phyloP scores from a whole-genome alignment of 768 basidiomycete genomes.

The Cyathus striatus region DNA sequence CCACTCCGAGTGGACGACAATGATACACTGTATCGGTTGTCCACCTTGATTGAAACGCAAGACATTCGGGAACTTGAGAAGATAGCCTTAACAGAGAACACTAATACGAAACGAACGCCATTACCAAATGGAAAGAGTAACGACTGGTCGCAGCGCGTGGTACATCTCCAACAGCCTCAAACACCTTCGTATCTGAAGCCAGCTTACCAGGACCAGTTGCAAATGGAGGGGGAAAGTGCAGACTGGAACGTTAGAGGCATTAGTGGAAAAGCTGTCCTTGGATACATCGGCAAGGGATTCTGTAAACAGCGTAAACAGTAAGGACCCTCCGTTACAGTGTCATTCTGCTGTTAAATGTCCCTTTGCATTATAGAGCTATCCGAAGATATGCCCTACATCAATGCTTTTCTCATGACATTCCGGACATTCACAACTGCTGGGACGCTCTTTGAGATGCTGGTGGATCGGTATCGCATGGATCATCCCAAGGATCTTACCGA shows the following conservation, averaged over 20 bases:
- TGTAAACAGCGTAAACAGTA: conserved; percentile 24
- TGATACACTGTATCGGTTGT: conserved; percentile 22
- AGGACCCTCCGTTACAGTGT: too few species aligned
- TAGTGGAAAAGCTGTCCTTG: conserved; percentile 66
- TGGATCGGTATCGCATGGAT: conserved; percentile 56
- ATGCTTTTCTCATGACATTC: conserved; percentile 81
- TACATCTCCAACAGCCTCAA: conserved; percentile 17
- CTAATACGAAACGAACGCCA: conserved; percentile 12
- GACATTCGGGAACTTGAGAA: conserved; percentile 26
- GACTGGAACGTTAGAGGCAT: conserved; percentile 64
- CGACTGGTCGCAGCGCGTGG: conserved; percentile 1
- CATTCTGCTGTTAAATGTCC: neutral
- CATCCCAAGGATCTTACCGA: conserved; percentile 43
- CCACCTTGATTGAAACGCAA: conserved; percentile 30
- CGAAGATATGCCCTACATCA: conserved; percentile 34
- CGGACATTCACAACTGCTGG: conserved; percentile 72
- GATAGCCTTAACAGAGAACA: conserved; percentile 20
- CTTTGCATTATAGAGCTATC: conserved; percentile 10
- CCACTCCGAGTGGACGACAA: conserved; percentile 36
- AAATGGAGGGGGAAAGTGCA: conserved; percentile 65
- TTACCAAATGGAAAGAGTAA: conserved; percentile 12
- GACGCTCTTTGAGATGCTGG: conserved; percentile 62
- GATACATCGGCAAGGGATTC: conserved; percentile 35
- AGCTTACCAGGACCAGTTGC: conserved; percentile 56
- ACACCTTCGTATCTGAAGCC: conserved; percentile 61